Evolutionary conservation across 208 protist genomes (phyloP), one percentile per base, ranked within the genome.

Genomic region (Trypanosoma brucei): DNA sequence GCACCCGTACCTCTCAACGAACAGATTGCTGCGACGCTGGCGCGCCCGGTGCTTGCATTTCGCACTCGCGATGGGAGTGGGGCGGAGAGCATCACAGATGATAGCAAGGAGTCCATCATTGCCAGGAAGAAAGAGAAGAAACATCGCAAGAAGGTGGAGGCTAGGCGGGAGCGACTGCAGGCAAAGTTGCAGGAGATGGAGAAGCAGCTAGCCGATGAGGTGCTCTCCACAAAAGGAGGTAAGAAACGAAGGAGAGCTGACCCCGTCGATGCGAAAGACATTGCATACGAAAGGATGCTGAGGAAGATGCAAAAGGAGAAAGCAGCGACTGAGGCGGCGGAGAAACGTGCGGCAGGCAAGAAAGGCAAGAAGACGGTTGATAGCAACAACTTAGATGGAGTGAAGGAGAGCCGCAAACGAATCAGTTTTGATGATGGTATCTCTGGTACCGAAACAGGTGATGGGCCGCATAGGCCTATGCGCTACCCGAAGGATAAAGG

Each of bases 101-200:
- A 69, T 37, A 78, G 61, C 0, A 58, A 78, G 5, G 76, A 81
- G 44, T 79, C 81, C 38, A 83, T 90, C 52, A 85, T 94, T 59
- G 84, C 88, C 8, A 55, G 73, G 13, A 95, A 95, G 68, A 95
- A 92, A 66, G 85, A 84, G 52, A 78, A 76, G 49, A 92, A 95
- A 58, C 85, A 92, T 75, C 46, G 60, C 51, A 78, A 79, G 8
- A 90, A 91, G 64, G 59, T 69, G 30, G 85, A 84, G 65, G 70
- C 70, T 31, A 72, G 88, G 36, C 76, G 75, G 0, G 57, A 72
- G 46, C 75, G 79, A 13, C 70, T 89, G n/a, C 60, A 61, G 14
- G 61, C 72, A 31, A 14, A 76, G 37, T 8, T 91, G 14, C 52
- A 72, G 22, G 60, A 75, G 8, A 62, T 79, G 39, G 79, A 89